Evolutionary conservation across 805 yeast genomes (phyloP).

Genomic region (Myxozyma melibiosi): DNA sequence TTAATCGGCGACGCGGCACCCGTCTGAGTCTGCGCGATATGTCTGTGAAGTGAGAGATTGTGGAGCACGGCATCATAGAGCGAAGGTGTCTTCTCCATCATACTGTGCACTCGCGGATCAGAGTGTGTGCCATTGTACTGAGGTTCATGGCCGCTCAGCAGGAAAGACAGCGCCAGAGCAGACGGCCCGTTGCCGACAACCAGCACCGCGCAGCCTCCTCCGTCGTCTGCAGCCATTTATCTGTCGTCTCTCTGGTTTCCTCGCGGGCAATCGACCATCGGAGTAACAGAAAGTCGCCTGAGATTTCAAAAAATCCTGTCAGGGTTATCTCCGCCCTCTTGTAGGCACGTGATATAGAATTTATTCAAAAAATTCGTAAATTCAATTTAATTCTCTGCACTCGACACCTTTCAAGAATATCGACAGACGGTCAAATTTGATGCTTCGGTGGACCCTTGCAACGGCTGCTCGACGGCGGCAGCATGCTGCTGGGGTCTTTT

Average conservation of each 20-base stretch:
- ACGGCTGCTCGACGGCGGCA: too few species aligned
- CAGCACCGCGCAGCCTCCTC: conserved; percentile 1
- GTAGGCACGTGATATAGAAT: too few species aligned
- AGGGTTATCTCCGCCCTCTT: too few species aligned
- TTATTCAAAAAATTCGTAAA: too few species aligned
- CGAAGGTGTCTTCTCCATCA: neutral
- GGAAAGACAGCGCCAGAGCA: conserved; percentile 40
- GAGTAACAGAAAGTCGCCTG: neutral
- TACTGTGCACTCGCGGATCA: neutral
- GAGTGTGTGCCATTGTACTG: conserved; percentile 41
- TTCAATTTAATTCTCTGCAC: too few species aligned
- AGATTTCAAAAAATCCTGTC: too few species aligned
- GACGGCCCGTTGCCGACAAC: conserved; percentile 42
- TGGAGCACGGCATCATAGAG: conserved; percentile 22
- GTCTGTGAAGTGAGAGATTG: conserved; percentile 30
- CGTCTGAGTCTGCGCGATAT: conserved; percentile 34
- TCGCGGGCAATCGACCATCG: too few species aligned
- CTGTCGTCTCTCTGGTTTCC: too few species aligned
- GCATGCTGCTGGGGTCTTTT: too few species aligned
- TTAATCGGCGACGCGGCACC: conserved; percentile 35
- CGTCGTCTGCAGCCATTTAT: conserved; percentile 7
- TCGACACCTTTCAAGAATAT: too few species aligned
- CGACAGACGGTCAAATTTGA: too few species aligned
- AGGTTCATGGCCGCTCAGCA: conserved; percentile 41
- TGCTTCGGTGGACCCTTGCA: too few species aligned